Evolutionary conservation across 2,329 filamentous ascomycete genomes (phyloP).

Genomic region (Sporothrix brunneoviolacea): DNA sequence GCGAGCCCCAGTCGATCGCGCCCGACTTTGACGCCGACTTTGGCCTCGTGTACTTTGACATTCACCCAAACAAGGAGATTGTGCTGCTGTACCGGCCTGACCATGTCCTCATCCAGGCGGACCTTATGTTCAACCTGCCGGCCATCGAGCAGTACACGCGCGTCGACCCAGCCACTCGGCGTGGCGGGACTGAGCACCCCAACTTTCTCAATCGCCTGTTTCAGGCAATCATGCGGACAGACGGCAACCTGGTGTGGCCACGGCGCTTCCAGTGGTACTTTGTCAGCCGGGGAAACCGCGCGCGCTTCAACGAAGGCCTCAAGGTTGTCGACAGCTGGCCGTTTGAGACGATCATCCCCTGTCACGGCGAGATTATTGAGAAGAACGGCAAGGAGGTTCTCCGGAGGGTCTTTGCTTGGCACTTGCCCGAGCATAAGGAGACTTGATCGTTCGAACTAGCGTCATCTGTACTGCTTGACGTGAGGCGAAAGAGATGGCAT

Average conservation of each 20-base stretch:
- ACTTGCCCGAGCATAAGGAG: slow-evolving; percentile 42
- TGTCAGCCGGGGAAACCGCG: slow-evolving; percentile 51
- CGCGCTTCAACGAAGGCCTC: slow-evolving; percentile 63
- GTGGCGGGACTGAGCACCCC: slow-evolving; percentile 36
- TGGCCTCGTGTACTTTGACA: slow-evolving; percentile 74
- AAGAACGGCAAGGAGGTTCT: slow-evolving; percentile 66
- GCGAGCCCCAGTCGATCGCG: slow-evolving; percentile 46
- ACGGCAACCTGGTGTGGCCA: slow-evolving; percentile 63
- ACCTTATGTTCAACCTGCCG: slow-evolving; percentile 87
- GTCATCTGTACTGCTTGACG: too few species aligned
- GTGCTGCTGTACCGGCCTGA: slow-evolving; percentile 80
- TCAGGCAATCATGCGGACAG: slow-evolving; percentile 51
- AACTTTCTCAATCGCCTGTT: slow-evolving; percentile 40
- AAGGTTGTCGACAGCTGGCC: slow-evolving; percentile 70
- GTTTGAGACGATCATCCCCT: slow-evolving; percentile 79
- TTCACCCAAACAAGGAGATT: slow-evolving; percentile 77
- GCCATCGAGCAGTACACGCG: slow-evolving; percentile 75
- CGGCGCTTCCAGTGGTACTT: slow-evolving; percentile 80
- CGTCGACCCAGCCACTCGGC: slow-evolving; percentile 25
- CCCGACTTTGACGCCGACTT: slow-evolving; percentile 84
- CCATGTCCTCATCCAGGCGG: slow-evolving; percentile 75
- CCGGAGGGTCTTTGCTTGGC: slow-evolving; percentile 75
- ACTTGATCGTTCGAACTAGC: background rate
- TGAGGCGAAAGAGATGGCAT: too few species aligned
- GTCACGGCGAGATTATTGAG: slow-evolving; percentile 87